Base-by-base conservation (phyloP, 306 rosid genomes). In the Nissolia schottii region DNA sequence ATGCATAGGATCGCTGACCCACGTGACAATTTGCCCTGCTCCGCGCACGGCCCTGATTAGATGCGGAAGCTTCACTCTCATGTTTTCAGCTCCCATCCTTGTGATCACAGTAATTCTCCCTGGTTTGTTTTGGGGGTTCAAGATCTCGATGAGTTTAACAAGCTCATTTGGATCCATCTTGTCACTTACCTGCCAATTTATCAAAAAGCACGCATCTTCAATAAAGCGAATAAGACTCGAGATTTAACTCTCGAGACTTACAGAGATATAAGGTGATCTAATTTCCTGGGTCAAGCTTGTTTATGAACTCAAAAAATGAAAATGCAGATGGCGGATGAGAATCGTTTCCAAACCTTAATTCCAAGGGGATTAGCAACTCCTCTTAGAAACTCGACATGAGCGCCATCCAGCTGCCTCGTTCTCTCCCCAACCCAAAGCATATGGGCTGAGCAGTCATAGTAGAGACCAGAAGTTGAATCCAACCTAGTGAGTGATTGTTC, bases 1-100 rank as follows among this genome's bases (percentile, higher is more conserved):
- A 73, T 94, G 99, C 99, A 94, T 94, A 38, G 99, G 99, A 74
- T 94, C 99, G 28, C 96, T 91, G 82, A 94, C 97, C 99, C 99
- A 94, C 34, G 99, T 91, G 81, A 94, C 99, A 74, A 89, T 84
- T 67, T 89, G 97, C 11, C 99, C 97, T 12, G 97, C 82, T 71
- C 95, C 53, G 14, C 96, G 89, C 40, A 94, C 95, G 12, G 99
- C 99, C 79, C 99, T 81, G 77, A 94, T 94, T 50, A 94, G 87
- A 81, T 94, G 97, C 35, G 99, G 97, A 79, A 94, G 99, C 80
- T 94, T 94, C 79, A 94, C 99, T 77, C 99, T 87, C 99, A 94
- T 94, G 73, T 91, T 94, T 85, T 94, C 99, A 85, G 99, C 99
- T 75, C 99, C 99, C 99, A 94, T 94, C 74, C 99, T 89, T 19